A percentile compares a stretch with the other conserved stretches of the same genome.
Conservation (phyloP, 306 rosid species). For the Acacia acuminata region DNA sequence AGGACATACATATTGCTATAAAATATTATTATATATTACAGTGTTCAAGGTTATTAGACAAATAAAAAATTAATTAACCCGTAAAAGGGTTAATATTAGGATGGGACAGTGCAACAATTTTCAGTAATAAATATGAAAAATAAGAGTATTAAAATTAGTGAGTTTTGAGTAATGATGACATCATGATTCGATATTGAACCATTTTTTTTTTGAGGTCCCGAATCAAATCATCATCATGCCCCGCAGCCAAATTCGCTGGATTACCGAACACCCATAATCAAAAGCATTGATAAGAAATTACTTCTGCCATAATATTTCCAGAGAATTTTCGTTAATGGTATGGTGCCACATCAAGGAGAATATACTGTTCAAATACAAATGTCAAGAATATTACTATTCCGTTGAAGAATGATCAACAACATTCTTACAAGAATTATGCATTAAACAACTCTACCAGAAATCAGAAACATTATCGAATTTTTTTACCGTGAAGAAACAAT, state of each 20-base stretch:
- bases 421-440: conserved; percentile 26
- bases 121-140: background rate
- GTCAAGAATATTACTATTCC: conserved; percentile 23
- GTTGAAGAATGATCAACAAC: conserved; percentile 19
- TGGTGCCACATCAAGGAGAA: background rate
- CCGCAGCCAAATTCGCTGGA: background rate
- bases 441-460: conserved; percentile 8
- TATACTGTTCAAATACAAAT: conserved; percentile 8
- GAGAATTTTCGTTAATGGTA: background rate
- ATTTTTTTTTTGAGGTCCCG: background rate
- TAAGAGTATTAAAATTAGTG: background rate
- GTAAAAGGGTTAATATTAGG: background rate
- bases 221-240: background rate
- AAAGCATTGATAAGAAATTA: background rate
- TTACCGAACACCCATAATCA: background rate
- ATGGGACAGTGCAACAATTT: background rate
- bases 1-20: background rate
- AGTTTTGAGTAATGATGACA: background rate
- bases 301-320: background rate
- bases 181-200: background rate
- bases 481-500: background rate
- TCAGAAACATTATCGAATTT: conserved; percentile 14
- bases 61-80: no score
- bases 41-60: background rate
- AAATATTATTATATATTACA: background rate